Evolutionary conservation across 805 yeast genomes (phyloP).

Genomic region (Helenozyma baotianmanensis): DNA sequence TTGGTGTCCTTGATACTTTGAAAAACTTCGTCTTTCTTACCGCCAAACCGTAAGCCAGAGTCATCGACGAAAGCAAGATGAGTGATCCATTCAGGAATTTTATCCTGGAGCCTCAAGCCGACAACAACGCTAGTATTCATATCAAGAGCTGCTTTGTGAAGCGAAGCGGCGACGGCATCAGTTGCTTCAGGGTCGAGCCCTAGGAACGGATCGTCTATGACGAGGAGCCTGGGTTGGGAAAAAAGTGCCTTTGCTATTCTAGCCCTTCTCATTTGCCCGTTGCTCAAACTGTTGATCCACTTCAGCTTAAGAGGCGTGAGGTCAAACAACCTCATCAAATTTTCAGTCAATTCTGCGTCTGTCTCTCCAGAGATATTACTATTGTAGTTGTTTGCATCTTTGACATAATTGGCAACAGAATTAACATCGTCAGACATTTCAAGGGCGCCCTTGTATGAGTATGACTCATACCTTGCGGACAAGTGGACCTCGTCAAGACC

Average conservation of each 20-base stretch:
- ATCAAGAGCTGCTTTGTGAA: constrained; percentile 27
- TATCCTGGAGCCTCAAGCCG: constrained; percentile 76
- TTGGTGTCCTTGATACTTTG: neutral
- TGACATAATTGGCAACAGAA: constrained; percentile 49
- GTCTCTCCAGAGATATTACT: constrained; percentile 27
- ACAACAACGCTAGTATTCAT: constrained; percentile 56
- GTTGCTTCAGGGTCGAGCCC: constrained; percentile 84
- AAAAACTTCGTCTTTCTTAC: constrained; percentile 32
- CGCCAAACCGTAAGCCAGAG: constrained; percentile 46
- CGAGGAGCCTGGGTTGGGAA: constrained; percentile 55
- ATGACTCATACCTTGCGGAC: constrained; percentile 85
- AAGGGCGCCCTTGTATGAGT: constrained; percentile 59
- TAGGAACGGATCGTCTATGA: constrained; percentile 88
- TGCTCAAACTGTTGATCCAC: constrained; percentile 84
- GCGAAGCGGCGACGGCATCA: constrained; percentile 50
- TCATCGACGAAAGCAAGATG: constrained; percentile 62
- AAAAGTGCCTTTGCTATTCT: constrained; percentile 74
- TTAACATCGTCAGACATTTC: constrained; percentile 59
- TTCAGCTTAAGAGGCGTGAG: constrained; percentile 56
- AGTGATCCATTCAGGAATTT: constrained; percentile 74
- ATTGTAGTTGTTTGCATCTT: constrained; percentile 52
- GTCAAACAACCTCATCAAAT: constrained; percentile 46
- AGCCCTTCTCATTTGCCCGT: constrained; percentile 92
- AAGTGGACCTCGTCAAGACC: constrained; percentile 57
- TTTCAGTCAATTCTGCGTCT: constrained; percentile 33